phyloP scores from a whole-genome alignment of 139 green algal species.

The Diplosphaera chodatii region DNA sequence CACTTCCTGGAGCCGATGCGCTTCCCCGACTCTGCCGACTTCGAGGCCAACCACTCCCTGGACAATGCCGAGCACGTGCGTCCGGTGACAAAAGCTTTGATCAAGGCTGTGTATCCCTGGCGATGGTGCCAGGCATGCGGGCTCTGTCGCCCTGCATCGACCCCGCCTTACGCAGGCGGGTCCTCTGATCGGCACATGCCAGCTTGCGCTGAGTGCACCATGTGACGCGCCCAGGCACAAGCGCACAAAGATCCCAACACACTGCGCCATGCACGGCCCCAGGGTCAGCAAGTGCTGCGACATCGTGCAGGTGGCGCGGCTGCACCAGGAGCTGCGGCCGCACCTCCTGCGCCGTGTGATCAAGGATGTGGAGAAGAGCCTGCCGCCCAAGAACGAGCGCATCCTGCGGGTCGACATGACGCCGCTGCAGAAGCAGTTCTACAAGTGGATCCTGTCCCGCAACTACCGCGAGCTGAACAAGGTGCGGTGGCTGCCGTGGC shows the following conservation, averaged over 20 bases:
- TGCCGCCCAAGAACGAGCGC: conserved; percentile 88
- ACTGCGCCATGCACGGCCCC: no score
- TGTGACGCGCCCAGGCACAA: no score
- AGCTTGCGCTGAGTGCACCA: no score
- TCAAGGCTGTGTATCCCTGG: not conserved
- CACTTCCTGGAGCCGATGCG: conserved; percentile 81
- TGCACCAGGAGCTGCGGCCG: conserved; percentile 77
- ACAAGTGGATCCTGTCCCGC: conserved; percentile 92
- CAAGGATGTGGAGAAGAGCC: conserved; percentile 84
- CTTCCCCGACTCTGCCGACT: conserved; percentile 65
- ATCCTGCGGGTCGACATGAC: conserved; percentile 89
- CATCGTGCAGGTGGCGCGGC: conserved; percentile 38
- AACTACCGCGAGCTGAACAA: conserved; percentile 96
- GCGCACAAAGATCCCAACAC: no score
- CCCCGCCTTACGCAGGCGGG: no score
- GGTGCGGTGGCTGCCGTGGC: conserved; percentile 17
- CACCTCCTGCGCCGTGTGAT: conserved; percentile 89
- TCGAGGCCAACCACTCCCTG: conserved; percentile 59
- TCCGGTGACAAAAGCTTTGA: not conserved
- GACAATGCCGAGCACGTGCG: conserved; percentile 35
- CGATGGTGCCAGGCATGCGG: no score
- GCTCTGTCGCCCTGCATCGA: no score
- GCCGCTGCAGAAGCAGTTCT: conserved; percentile 90
- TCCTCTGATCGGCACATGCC: no score
- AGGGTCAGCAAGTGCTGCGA: conserved; percentile 2